A percentile compares a stretch with the other conserved stretches of the same genome.
phyloP scores from a whole-genome alignment of 257 asterid species.

The Solanum commersonii region DNA sequence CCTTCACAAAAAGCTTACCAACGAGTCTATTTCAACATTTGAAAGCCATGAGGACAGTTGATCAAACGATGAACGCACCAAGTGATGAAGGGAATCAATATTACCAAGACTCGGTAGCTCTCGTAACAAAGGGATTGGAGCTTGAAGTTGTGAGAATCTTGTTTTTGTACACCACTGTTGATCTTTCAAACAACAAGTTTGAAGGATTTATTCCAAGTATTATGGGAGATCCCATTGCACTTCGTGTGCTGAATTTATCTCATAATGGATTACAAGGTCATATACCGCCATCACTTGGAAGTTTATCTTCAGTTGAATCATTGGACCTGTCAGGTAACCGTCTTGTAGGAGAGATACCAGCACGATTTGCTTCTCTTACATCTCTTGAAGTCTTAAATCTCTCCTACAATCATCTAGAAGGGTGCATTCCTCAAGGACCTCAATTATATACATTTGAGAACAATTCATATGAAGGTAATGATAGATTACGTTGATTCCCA shows the following conservation, averaged over 20 bases:
- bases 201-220: not conserved
- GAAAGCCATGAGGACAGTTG: conserved; percentile 1
- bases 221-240: not conserved
- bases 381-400: not conserved
- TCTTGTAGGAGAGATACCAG: not conserved
- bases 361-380: not conserved
- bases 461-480: not conserved
- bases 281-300: not conserved
- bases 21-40: not conserved
- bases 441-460: not conserved
- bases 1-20: conserved; percentile 8
- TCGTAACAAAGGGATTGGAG: conserved; percentile 7
- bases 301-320: not conserved
- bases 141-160: not conserved
- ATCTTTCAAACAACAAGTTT: not conserved
- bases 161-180: not conserved
- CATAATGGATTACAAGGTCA: not conserved
- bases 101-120: conserved; percentile 5
- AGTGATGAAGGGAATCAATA: not conserved
- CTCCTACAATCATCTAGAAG: not conserved
- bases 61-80: not conserved
- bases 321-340: not conserved
- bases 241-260: not conserved
- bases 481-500: not conserved
- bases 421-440: not conserved